Evolutionary conservation across 495 filamentous ascomycete species (phyloP).

Genomic region (Cladorrhinum samala): DNA sequence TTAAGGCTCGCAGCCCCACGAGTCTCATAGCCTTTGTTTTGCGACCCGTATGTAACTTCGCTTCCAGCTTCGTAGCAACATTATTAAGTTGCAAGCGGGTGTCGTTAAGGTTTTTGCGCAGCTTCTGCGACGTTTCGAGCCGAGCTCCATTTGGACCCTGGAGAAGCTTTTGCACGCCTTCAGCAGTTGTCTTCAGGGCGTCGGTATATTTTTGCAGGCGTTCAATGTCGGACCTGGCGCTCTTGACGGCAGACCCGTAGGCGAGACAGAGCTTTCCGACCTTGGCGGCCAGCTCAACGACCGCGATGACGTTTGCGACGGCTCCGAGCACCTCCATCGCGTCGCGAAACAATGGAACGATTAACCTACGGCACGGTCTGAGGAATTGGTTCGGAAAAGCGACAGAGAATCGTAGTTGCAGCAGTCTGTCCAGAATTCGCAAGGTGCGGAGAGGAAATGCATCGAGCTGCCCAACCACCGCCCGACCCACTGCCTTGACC

Average conservation of each 20-base stretch:
- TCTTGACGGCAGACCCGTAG: constrained; percentile 29
- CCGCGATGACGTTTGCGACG: constrained; percentile 31
- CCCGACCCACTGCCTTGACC: too few relatives aligned
- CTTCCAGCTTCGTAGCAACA: constrained; percentile 19
- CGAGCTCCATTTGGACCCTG: constrained; percentile 24
- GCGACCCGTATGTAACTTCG: constrained; percentile 27
- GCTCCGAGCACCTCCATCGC: constrained; percentile 8
- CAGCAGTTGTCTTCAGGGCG: constrained; percentile 16
- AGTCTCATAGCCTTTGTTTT: constrained; percentile 22
- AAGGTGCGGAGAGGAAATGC: too few relatives aligned
- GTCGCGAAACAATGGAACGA: not conserved
- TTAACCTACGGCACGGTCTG: not conserved
- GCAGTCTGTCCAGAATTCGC: not conserved
- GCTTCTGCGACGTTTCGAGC: too few relatives aligned
- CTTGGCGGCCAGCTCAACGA: constrained; percentile 30
- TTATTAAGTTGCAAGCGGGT: constrained; percentile 25
- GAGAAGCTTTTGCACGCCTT: constrained; percentile 4
- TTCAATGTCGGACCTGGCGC: constrained; percentile 31
- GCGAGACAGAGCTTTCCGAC: constrained; percentile 25
- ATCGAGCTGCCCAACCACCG: too few relatives aligned
- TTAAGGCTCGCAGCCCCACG: constrained; percentile 32
- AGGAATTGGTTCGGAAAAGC: not conserved
- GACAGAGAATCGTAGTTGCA: not conserved
- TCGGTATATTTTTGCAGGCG: constrained; percentile 22
- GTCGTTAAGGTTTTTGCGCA: too few relatives aligned